Base-by-base conservation (phyloP, 2,329 filamentous ascomycete species). In the Monilinia fructicola region DNA sequence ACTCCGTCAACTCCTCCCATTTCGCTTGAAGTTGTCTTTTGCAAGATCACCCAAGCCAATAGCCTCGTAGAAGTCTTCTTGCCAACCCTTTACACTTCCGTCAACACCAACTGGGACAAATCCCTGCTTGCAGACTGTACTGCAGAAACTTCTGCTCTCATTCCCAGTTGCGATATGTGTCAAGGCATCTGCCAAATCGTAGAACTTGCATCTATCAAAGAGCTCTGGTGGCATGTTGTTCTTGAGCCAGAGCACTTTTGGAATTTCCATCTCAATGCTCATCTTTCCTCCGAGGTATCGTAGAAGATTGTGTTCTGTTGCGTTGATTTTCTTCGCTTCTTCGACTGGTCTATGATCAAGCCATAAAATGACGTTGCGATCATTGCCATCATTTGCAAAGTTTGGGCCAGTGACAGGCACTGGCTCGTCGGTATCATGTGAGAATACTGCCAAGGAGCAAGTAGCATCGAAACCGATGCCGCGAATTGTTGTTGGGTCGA, bases 201-300 rank as follows among this genome's bases (percentile, higher is more conserved):
- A 99, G 77, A 99, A 99, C 79, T 97, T 97, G 87, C 93, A 97
- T 69, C 90, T 88, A 66, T 89, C 88, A 74, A 98, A 99, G 21
- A 95, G 83, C 74, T 97, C 91, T 65, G 90, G 84, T 2, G 95
- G 90, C 95, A 99, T 98, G 80, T 98, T 87, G 79, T 97, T 97
- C 85, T 98, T 98, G 76, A 99, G 84, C 95, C 95, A 99, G 67
- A 98, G 84, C 1, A 97, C 92, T 81, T 99, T 99, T 70, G 95
- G 95, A 66, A 99, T 96, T 78, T 99, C 95, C 95, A 99, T 99
- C 82, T 99, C 95, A 71, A 97, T 94, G 77, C 92, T 97, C 95
- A 99, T 99, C 77, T 90, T 94, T 70, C 95, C 95, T 73, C 95
- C 95, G 23, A 99, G 95, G 76, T 99, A 99, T 75, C 93, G 90